Conservation (phyloP, 495 filamentous ascomycete species). For the Aspergillus sparsus region DNA sequence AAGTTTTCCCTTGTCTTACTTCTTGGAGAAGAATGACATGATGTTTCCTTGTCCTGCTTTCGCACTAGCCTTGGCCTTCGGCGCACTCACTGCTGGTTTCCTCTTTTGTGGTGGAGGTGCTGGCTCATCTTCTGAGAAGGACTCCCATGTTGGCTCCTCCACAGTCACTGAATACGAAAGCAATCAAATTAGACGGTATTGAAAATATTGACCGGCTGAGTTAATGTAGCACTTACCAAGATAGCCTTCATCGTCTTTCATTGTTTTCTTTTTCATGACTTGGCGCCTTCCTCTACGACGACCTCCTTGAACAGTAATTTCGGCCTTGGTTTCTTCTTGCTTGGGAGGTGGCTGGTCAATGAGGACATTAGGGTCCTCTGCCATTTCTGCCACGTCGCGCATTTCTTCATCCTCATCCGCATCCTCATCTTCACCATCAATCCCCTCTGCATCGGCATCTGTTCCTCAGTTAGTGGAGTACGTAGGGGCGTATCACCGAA, state of each 20-base stretch:
- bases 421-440: not conserved
- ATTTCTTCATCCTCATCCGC: constrained; percentile 47
- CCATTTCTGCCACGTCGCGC: constrained; percentile 41
- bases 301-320: constrained; percentile 57
- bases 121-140: constrained; percentile 91
- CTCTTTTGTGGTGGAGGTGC: constrained; percentile 57
- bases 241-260: constrained; percentile 92
- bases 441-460: constrained; percentile 13
- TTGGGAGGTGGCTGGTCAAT: constrained; percentile 48
- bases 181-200: constrained; percentile 18
- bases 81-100: constrained; percentile 50
- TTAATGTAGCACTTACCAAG: constrained; percentile 60
- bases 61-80: constrained; percentile 58
- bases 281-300: constrained; percentile 77
- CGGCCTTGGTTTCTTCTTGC: constrained; percentile 40
- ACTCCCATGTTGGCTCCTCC: constrained; percentile 89
- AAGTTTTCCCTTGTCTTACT: constrained; percentile 41
- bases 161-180: constrained; percentile 69
- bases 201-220: not conserved
- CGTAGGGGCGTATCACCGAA: too few species aligned
- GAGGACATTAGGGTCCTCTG: constrained; percentile 48
- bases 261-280: constrained; percentile 85
- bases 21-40: constrained; percentile 93
- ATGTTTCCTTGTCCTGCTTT: constrained; percentile 82
- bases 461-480: too few species aligned